Conservation (phyloP, 768 basidiomycete genomes). For the Calocera viscosa region DNA sequence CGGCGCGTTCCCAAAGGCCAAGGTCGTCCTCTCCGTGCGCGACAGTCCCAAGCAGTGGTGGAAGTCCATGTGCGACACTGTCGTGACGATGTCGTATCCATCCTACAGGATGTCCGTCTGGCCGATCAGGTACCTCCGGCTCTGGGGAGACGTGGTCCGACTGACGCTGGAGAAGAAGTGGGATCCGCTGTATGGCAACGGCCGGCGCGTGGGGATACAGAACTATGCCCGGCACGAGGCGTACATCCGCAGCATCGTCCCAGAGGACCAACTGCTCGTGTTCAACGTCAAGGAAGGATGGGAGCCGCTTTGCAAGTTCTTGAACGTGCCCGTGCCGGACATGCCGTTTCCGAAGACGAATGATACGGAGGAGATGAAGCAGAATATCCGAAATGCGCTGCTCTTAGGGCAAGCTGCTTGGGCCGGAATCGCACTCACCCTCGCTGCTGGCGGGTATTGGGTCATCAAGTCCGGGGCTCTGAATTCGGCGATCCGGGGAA, state of each 20-base stretch:
- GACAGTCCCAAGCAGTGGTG: slow-evolving; percentile 7
- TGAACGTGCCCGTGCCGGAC: not conserved
- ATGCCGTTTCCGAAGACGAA: not conserved
- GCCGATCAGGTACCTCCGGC: not conserved
- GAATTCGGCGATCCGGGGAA: too few relatives aligned
- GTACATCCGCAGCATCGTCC: not conserved
- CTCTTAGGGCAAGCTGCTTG: not conserved
- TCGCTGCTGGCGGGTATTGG: not conserved
- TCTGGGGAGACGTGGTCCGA: not conserved
- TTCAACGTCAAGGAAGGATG: slow-evolving; percentile 9
- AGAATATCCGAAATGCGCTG: not conserved
- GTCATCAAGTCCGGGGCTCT: not conserved
- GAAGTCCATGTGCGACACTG: not conserved
- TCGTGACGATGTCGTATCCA: not conserved
- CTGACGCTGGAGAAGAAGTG: not conserved
- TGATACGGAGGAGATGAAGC: not conserved
- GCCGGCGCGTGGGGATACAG: not conserved
- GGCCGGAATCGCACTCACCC: not conserved
- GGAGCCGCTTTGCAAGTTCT: slow-evolving; percentile 2
- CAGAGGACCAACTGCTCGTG: slow-evolving; percentile 1
- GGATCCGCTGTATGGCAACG: not conserved
- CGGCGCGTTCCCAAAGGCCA: slow-evolving; percentile 2
- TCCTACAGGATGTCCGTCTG: not conserved
- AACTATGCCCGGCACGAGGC: not conserved
- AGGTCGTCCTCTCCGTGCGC: not conserved